Evolutionary conservation across 2,329 filamentous ascomycete species (phyloP), one percentile per base, ranked within the genome.

Genomic region (Clarireedia monteithiana): DNA sequence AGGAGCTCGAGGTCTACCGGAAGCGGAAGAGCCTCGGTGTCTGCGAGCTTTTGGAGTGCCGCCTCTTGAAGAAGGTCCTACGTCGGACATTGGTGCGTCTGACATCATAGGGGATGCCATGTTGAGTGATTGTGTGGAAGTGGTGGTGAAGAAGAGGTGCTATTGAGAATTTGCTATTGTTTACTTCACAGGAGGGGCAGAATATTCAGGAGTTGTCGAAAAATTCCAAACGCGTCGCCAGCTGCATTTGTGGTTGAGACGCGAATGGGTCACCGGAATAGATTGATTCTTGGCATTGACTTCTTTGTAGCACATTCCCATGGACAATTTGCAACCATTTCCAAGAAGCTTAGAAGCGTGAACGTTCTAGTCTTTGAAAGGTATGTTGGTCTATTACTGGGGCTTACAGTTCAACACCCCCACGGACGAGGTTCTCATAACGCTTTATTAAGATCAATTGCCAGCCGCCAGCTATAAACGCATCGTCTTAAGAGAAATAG

Each of bases 1-100:
- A n/a, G 81, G 82, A 46, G 64, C 67, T 47, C 67, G 60, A 57
- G 68, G 68, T 59, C 68, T 60, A 17, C 52, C 52, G 10, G 52
- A 55, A 10, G 63, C 63, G 45, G 67, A 69, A 36, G 67, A 69
- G 9, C 66, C 66, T 50, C 67, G 60, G 36, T 58, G 59, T 34
- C 47, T 55, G 42, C 60, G 59, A 34, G 60, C 58, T 55, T 56
- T 59, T 6, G 67, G 67, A 39, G 67, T 69, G 38, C 59, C 62
- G 47, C 44, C 47, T 58, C 61, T 61, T 48, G 62, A 67, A 34
- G 63, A 60, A 38, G 57, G 50, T 38, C 58, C 15, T 7, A 40
- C 39, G 17, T 40, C 39, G 17, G 39, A 40, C 17, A 59, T 60
- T 14, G 60, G 52, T 30, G 60, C 63, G 57, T 68, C 67, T 23